Evolutionary conservation across 768 basidiomycete species (phyloP), one percentile per base, ranked within the genome.

Genomic region (Naematelia aurantialba): DNA sequence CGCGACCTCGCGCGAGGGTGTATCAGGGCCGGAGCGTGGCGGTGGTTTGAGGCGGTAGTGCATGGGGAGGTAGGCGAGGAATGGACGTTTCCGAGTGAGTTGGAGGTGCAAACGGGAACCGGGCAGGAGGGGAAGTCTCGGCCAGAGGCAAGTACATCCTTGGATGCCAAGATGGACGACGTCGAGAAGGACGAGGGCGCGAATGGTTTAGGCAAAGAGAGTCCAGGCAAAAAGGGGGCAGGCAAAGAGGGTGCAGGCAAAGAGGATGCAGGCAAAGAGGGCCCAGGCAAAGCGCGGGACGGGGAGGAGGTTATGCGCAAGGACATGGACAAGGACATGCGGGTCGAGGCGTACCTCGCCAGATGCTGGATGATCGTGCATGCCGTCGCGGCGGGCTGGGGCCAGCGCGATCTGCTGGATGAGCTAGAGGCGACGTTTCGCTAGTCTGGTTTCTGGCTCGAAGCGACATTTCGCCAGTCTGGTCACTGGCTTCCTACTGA

Each of bases 331-430:
- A 57, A 64, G 21, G 70, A 65, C 55, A 66, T 62, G 52, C 52
- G 62, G 11, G 61, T 69, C 8, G 67, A 73, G 34, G 68, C 68
- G 27, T 64, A 58, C 3, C 52, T 73, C 21, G 62, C 58, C 8
- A 57, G 69, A 47, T 73, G 73, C 47, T 76, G 75, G 75, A 60
- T 76, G 48, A 63, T 70, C 12, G 60, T 72, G n/a, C 49, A 70
- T 53, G 68, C 73, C 14, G 59, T 76, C 27, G 56, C 65, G 46
- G 61, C 55, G 1, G 73, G 70, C 3, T 76, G 73, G 73, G 70
- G 51, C 17, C 75, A 76, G 50, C 49, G 55, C 22, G 75, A 76
- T 57, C 45, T 76, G 26, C 19, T 71, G 1, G 53, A 60, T 17
- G 72, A 76, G 53, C 55, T 72, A 13, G 67, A 72, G 47, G 58